Base-by-base conservation (phyloP, 495 filamentous ascomycete genomes). In the Aspergillus asperescens region DNA sequence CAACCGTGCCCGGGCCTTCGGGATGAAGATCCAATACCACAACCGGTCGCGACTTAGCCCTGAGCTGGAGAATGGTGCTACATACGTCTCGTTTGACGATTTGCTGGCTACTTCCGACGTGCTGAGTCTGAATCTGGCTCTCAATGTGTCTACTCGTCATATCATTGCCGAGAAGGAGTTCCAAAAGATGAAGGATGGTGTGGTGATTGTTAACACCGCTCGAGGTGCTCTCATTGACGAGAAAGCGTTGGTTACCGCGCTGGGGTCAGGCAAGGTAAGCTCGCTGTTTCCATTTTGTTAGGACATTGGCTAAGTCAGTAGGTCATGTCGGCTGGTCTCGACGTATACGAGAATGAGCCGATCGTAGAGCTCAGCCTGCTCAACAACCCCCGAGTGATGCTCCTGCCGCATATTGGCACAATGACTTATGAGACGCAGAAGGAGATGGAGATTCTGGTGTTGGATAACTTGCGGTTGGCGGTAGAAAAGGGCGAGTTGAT, bases 401-500 rank as follows among this genome's bases (percentile, higher is more conserved):
- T 94, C 43, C 63, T 90, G 41, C 89, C 89, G 22, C 89, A 94
- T 65, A 87, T 93, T 70, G 89, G 88, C 5, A 92, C 89, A 4
- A 74, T 70, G 56, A 83, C 79, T 10, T 73, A 74, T 57, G 81
- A 84, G 65, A 80, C 77, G 16, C 83, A 87, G 67, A 81, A 76
- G 47, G 84, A 88, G 60, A 91, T 93, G 88, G 88, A 93, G 67
- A 65, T 82, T 35, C 77, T 88, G 73, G 79, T 82, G 24, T 71
- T 91, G 53, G 75, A 81, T 47, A 91, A 91, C 50, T 57, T 91
- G 53, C 70, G 73, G 35, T 74, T 68, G 51, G 88, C 83, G 5
- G 67, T 90, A 20, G 75, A 82, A 46, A 73, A 80, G 56, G 84
- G 87, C 0, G 71, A 73, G 56, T 67, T 91, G 60, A 75, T 81